Conservation (phyloP, 2,329 filamentous ascomycete species). For the Apiospora aurea region DNA sequence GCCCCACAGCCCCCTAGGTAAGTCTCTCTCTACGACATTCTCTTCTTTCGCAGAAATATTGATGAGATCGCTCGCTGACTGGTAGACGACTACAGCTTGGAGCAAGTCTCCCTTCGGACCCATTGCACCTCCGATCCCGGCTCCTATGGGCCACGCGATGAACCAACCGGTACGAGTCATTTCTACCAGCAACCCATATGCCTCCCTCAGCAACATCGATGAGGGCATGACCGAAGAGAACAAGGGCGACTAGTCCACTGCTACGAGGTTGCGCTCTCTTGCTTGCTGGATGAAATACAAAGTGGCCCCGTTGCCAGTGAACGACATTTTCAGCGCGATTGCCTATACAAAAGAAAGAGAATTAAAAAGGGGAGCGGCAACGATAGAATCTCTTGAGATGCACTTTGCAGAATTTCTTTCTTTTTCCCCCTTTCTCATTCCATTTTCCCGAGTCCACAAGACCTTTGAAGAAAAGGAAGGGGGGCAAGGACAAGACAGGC, state of each 20-base stretch:
- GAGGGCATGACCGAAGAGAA: conserved; percentile 25
- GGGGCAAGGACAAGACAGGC: neutral
- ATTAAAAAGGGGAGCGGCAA: neutral
- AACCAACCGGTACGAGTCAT: neutral
- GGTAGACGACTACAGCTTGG: conserved; percentile 28
- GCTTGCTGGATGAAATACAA: neutral
- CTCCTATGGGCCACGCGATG: neutral
- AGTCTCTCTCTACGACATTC: neutral
- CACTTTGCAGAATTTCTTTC: neutral
- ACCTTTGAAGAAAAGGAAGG: neutral
- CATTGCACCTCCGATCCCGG: conserved; percentile 39
- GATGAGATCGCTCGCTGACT: neutral
- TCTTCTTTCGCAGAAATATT: neutral
- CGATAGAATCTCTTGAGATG: neutral
- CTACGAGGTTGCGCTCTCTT: neutral
- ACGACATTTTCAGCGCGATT: neutral
- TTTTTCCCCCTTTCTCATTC: neutral
- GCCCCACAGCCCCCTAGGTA: conserved; percentile 7
- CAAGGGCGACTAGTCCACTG: neutral
- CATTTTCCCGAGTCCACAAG: neutral
- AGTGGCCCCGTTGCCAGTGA: neutral
- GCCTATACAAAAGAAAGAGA: neutral
- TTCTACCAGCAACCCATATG: conserved; percentile 37
- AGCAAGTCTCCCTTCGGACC: conserved; percentile 42
- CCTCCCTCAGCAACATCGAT: conserved; percentile 36